Conservation (phyloP, 2,329 filamentous ascomycete species). For the Diaporthe velutina region DNA sequence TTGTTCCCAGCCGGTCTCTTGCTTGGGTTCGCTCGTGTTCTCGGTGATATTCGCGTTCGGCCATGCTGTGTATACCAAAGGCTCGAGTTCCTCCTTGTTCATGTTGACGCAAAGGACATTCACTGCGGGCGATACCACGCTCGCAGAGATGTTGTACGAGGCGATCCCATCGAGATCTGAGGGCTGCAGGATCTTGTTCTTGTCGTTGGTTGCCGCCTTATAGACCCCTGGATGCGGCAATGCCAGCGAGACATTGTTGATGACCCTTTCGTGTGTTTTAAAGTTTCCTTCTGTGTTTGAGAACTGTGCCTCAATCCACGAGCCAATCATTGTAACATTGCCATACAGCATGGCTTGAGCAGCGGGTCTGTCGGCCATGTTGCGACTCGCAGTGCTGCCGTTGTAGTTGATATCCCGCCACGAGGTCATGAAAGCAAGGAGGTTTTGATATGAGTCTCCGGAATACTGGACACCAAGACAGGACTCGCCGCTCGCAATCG, state of each 20-base stretch:
- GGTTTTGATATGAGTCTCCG: conserved; percentile 78
- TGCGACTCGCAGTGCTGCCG: conserved; percentile 54
- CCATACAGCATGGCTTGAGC: conserved; percentile 76
- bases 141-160: conserved; percentile 75
- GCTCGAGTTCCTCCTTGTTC: conserved; percentile 67
- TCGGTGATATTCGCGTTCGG: conserved; percentile 56
- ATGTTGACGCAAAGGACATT: conserved; percentile 82
- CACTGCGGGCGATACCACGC: conserved; percentile 77
- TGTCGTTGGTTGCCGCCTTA: conserved; percentile 69
- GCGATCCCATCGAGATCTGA: conserved; percentile 74
- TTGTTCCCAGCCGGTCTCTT: conserved; percentile 48
- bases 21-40: conserved; percentile 43
- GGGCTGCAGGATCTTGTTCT: conserved; percentile 79
- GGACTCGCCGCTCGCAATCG: conserved; percentile 57
- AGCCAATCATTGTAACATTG: conserved; percentile 77
- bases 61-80: conserved; percentile 76
- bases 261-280: conserved; percentile 63
- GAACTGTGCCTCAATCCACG: conserved; percentile 74
- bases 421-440: conserved; percentile 69
- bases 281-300: conserved; percentile 66
- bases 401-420: conserved; percentile 65
- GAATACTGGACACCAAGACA: conserved; percentile 79
- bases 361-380: conserved; percentile 64
- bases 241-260: conserved; percentile 83
- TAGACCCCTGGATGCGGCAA: conserved; percentile 82